Conservation (phyloP, 345 rosid species). For the Erysimum cheiranthoides region DNA sequence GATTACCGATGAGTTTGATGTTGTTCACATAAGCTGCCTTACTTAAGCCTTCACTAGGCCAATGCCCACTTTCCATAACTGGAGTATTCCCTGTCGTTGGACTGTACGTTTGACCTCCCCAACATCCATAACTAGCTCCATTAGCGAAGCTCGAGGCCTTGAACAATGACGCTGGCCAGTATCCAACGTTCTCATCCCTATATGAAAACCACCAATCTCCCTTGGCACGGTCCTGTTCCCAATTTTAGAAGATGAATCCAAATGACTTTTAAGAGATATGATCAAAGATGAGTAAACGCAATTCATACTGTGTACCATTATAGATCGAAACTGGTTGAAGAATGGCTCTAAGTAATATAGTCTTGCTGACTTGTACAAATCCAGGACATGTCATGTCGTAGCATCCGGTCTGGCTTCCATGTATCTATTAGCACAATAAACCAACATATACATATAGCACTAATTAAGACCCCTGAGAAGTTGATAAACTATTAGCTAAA, state of each 20-base stretch:
- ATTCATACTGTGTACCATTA: constrained; percentile 9
- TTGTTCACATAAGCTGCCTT: constrained; percentile 20
- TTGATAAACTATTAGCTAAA: not conserved
- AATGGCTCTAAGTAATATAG: not conserved
- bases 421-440: not conserved
- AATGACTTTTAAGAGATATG: constrained; percentile 16
- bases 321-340: constrained; percentile 23
- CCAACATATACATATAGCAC: not conserved
- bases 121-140: not conserved
- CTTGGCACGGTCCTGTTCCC: constrained; percentile 16
- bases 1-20: not conserved
- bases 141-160: not conserved
- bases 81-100: constrained; percentile 12
- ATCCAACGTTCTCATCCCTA: constrained; percentile 19
- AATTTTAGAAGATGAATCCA: not conserved
- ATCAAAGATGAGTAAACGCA: not conserved
- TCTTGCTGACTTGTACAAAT: constrained; percentile 35
- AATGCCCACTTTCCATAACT: constrained; percentile 40
- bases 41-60: not conserved
- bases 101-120: constrained; percentile 28
- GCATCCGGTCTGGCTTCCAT: constrained; percentile 13
- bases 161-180: constrained; percentile 39
- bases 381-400: constrained; percentile 20
- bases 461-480: not conserved
- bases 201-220: constrained; percentile 39